Evolutionary conservation across 768 basidiomycete genomes (phyloP).

Genomic region (Rhizopogon sp.): DNA sequence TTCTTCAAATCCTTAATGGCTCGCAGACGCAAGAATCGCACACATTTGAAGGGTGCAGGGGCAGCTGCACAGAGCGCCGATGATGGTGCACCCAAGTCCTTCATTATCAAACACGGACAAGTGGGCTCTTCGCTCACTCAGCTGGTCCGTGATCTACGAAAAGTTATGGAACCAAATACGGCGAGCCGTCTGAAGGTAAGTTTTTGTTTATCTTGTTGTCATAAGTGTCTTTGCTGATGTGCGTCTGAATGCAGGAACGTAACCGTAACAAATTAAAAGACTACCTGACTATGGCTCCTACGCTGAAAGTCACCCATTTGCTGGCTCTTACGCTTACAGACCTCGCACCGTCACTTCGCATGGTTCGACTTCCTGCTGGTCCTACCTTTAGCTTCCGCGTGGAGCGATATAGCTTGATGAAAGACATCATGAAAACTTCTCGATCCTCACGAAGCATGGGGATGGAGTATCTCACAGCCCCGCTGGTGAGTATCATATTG

Average conservation of each 20-base stretch:
- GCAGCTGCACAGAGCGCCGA: constrained; percentile 26
- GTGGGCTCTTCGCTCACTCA: constrained; percentile 84
- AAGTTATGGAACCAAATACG: constrained; percentile 98
- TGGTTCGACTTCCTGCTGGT: constrained; percentile 83
- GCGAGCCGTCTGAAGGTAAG: constrained; percentile 82
- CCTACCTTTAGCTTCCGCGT: constrained; percentile 93
- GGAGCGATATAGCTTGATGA: constrained; percentile 88
- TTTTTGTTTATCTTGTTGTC: neutral
- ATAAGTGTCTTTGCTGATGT: constrained; percentile 6
- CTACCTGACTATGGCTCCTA: constrained; percentile 87
- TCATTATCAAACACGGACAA: constrained; percentile 94
- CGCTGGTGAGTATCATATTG: constrained; percentile 56
- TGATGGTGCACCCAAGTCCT: constrained; percentile 72
- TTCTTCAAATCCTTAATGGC: constrained; percentile 42
- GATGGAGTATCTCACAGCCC: constrained; percentile 87
- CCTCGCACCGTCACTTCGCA: constrained; percentile 78
- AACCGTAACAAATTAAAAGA: constrained; percentile 89
- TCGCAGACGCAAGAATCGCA: constrained; percentile 73
- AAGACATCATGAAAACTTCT: constrained; percentile 67
- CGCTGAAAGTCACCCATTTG: constrained; percentile 87
- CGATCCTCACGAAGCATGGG: constrained; percentile 71
- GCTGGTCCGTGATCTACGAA: constrained; percentile 88
- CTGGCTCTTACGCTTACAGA: constrained; percentile 89
- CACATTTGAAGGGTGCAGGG: constrained; percentile 64
- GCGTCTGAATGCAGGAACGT: constrained; percentile 62